phyloP scores from a whole-genome alignment of 192 early-diverging fungal species.

The Coemansia sp. region DNA sequence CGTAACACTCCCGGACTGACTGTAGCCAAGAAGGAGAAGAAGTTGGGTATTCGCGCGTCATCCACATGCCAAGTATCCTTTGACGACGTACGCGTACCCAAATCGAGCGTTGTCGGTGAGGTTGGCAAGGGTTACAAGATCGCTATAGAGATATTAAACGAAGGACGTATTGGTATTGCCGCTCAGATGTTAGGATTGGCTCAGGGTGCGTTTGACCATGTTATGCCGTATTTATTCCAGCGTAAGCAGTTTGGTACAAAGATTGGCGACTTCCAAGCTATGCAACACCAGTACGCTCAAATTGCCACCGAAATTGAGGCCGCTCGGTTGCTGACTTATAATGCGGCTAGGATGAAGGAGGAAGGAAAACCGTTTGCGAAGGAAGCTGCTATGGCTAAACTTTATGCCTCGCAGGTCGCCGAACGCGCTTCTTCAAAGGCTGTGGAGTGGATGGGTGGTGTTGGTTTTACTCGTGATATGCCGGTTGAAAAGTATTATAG shows the following conservation, averaged over 20 bases:
- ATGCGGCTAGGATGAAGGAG: conserved; percentile 94
- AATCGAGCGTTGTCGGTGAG: conserved; percentile 84
- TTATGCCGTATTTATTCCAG: conserved; percentile 90
- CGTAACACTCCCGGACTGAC: conserved; percentile 81
- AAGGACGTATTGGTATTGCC: conserved; percentile 97
- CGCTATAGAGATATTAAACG: conserved; percentile 97
- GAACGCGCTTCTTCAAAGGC: conserved; percentile 84
- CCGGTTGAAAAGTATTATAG: conserved; percentile 94
- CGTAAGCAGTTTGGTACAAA: conserved; percentile 87
- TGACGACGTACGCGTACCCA: conserved; percentile 88
- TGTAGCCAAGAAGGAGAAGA: conserved; percentile 95
- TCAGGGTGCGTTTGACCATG: conserved; percentile 87
- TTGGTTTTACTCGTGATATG: conserved; percentile 92
- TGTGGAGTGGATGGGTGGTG: conserved; percentile 97
- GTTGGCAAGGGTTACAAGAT: conserved; percentile 98
- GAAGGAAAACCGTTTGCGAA: conserved; percentile 87
- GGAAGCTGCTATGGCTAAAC: conserved; percentile 98
- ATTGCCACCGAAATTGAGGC: conserved; percentile 95
- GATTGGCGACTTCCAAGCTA: conserved; percentile 89
- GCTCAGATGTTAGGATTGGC: conserved; percentile 98
- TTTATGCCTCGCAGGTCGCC: conserved; percentile 93
- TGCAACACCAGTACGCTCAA: conserved; percentile 80
- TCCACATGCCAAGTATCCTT: conserved; percentile 93
- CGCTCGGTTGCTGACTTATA: conserved; percentile 93
- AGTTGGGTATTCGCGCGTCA: conserved; percentile 96